Percentiles rank a stretch among this genome's conserved stretches.
These are phyloP conservation scores for Nemania diffusa DNA, from an alignment of 2,329 filamentous ascomycete species.

Conservation along the genomic window DNA sequence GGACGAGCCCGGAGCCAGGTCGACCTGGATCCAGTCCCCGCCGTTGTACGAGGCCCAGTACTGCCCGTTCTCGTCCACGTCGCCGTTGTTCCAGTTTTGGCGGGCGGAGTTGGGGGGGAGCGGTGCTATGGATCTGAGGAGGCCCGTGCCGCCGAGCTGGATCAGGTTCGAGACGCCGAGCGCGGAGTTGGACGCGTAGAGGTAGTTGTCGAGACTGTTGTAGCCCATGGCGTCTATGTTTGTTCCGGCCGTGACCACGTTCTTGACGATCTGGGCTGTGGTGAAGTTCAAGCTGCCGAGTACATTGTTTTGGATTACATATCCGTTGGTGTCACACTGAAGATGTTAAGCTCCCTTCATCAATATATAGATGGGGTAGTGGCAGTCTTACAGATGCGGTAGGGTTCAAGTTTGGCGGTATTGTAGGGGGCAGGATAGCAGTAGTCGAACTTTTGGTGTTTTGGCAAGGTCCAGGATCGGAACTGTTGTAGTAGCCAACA, in stretches of 20 bases:
- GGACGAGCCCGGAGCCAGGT: neutral
- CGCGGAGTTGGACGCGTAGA: neutral
- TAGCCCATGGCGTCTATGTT: neutral
- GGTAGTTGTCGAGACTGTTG: neutral
- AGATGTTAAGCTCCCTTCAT: neutral
- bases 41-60: neutral
- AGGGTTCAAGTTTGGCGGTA: neutral
- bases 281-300: neutral
- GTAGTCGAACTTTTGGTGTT: neutral
- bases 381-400: neutral
- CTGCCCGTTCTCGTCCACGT: neutral
- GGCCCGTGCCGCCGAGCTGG: neutral
- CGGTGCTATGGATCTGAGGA: neutral
- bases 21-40: neutral
- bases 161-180: neutral
- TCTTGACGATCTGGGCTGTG: neutral
- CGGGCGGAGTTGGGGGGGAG: neutral
- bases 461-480: neutral
- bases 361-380: neutral
- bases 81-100: neutral
- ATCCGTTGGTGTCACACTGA: neutral
- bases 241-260: neutral
- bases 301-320: neutral
- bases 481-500: conserved; percentile 5
- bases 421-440: neutral